These are phyloP conservation scores for Phellopilus nigrolimitatus DNA, from an alignment of 1,284 basidiomycete genomes.

Conservation along the genomic window DNA sequence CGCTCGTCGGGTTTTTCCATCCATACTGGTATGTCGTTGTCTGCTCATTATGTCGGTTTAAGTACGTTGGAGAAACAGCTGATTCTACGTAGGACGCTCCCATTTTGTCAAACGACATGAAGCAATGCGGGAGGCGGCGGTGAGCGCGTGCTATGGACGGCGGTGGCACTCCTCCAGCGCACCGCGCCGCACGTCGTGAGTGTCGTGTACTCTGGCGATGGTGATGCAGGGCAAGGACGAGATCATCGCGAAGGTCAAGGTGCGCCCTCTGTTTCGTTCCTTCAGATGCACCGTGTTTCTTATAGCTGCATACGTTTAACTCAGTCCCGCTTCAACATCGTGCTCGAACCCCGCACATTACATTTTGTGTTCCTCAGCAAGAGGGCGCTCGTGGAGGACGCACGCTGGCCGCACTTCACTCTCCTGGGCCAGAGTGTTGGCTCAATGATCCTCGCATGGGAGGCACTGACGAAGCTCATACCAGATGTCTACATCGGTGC, in stretches of 20 bases:
- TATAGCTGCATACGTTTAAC: neutral
- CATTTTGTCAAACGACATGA: neutral
- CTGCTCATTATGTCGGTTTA: slow-evolving; percentile 12
- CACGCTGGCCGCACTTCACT: slow-evolving; percentile 84
- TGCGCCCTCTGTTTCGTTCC: slow-evolving; percentile 32
- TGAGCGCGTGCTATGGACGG: slow-evolving; percentile 94
- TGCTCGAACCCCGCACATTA: slow-evolving; percentile 57
- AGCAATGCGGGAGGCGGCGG: slow-evolving; percentile 98
- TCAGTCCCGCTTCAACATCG: slow-evolving; percentile 82
- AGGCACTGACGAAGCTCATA: slow-evolving; percentile 70
- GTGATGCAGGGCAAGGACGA: slow-evolving; percentile 72
- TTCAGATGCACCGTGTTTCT: neutral
- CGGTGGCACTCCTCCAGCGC: slow-evolving; percentile 75
- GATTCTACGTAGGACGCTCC: slow-evolving; percentile 18
- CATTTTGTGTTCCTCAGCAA: slow-evolving; percentile 77
- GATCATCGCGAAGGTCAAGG: slow-evolving; percentile 82
- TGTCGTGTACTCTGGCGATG: slow-evolving; percentile 90
- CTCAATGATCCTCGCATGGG: slow-evolving; percentile 77
- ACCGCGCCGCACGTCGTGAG: slow-evolving; percentile 68
- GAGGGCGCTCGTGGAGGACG: slow-evolving; percentile 75
- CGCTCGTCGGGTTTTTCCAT: slow-evolving; percentile 85
- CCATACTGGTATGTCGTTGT: slow-evolving; percentile 78
- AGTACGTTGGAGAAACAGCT: slow-evolving; percentile 35
- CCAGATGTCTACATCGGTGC: slow-evolving; percentile 92
- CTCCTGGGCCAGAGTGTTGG: slow-evolving; percentile 90